Evolutionary conservation across 805 yeast genomes (phyloP).

Genomic region (Clavispora phyllophila): DNA sequence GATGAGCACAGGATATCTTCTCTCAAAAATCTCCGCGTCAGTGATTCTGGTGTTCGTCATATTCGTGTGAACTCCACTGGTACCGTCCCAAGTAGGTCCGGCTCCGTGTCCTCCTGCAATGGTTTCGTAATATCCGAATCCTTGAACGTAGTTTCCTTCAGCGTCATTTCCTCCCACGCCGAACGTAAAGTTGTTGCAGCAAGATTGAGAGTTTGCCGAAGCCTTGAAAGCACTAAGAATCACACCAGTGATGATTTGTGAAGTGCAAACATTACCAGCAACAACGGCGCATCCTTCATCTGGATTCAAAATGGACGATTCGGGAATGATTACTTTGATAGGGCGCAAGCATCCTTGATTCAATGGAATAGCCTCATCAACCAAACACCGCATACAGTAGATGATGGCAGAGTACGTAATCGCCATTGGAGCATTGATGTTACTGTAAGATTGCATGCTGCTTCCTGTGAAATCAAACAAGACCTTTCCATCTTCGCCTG

Average conservation of each 20-base stretch:
- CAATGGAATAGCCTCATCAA: conserved; percentile 82
- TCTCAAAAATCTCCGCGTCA: conserved; percentile 17
- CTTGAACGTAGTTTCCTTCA: conserved; percentile 26
- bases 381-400: conserved; percentile 80
- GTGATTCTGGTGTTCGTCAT: conserved; percentile 18
- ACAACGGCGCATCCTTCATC: conserved; percentile 86
- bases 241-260: conserved; percentile 89
- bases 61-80: conserved; percentile 15
- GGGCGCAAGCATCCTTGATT: conserved; percentile 92
- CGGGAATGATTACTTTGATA: conserved; percentile 48
- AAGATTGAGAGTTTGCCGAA: conserved; percentile 95
- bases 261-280: conserved; percentile 86
- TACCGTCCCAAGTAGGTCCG: conserved; percentile 17
- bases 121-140: conserved; percentile 19
- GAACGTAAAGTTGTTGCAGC: conserved; percentile 90
- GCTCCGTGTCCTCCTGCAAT: conserved; percentile 19
- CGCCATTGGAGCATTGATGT: conserved; percentile 89
- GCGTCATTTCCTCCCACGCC: conserved; percentile 60
- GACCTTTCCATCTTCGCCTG: conserved; percentile 51
- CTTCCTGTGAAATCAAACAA: conserved; percentile 83
- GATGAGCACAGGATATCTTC: conserved; percentile 16
- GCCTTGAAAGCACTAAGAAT: conserved; percentile 80
- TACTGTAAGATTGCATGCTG: conserved; percentile 82
- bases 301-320: conserved; percentile 54
- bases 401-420: conserved; percentile 85